Evolutionary conservation across 2,329 filamentous ascomycete genomes (phyloP).

Genomic region (Leptosphaerulina australis): DNA sequence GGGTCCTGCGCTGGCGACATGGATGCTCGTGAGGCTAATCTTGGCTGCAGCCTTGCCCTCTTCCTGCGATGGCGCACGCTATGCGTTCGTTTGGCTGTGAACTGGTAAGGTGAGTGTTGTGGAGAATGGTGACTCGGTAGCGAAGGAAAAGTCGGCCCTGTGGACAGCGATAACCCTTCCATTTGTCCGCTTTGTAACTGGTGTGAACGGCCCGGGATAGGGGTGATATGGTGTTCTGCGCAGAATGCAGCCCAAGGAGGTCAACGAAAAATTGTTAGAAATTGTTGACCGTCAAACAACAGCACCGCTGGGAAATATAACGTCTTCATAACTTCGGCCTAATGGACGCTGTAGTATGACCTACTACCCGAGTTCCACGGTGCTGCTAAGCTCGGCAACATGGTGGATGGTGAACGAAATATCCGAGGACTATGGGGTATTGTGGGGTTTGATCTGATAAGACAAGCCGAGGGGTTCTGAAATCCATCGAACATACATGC

Average conservation of each 20-base stretch:
- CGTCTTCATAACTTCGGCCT: conserved; percentile 26
- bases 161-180: conserved; percentile 40
- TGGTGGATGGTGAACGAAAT: conserved; percentile 24
- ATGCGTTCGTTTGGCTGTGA: conserved; percentile 26
- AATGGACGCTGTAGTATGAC: conserved; percentile 19
- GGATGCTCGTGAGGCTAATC: conserved; percentile 36
- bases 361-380: conserved; percentile 19
- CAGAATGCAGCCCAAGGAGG: conserved; percentile 45
- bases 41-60: conserved; percentile 47
- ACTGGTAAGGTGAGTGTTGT: conserved; percentile 27
- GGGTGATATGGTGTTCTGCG: conserved; percentile 45
- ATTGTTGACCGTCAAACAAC: conserved; percentile 8
- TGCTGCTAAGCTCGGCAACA: conserved; percentile 40
- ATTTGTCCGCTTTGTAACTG: conserved; percentile 47
- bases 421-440: conserved; percentile 30
- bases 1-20: conserved; percentile 42
- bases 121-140: conserved; percentile 28
- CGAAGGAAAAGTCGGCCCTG: conserved; percentile 26
- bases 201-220: conserved; percentile 32
- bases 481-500: neutral
- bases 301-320: conserved; percentile 23
- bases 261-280: conserved; percentile 22
- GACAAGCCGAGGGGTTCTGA: conserved; percentile 7
- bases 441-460: conserved; percentile 20
- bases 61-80: conserved; percentile 40